Percentiles rank a stretch among this genome's conserved stretches.
These are phyloP conservation scores for Prillingera fragicola DNA, from an alignment of 1,284 basidiomycete genomes.

Conservation along the genomic window DNA sequence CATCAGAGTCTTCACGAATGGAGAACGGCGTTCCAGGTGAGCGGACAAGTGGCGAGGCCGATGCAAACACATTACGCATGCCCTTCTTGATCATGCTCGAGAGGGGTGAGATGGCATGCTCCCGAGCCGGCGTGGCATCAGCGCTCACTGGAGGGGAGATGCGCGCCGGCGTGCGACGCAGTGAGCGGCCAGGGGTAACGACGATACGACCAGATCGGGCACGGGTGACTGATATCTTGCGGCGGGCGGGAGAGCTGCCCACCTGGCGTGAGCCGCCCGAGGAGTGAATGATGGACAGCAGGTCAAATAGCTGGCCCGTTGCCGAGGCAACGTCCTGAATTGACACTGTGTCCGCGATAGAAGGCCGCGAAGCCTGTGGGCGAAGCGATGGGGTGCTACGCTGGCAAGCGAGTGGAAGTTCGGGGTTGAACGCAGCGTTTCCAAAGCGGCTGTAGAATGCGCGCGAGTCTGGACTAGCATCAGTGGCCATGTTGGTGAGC, in stretches of 20 bases:
- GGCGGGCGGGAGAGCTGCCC: too few species aligned
- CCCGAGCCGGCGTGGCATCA: too few species aligned
- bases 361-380: too few species aligned
- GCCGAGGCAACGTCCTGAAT: constrained; percentile 31
- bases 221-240: too few species aligned
- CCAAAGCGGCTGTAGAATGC: constrained; percentile 7
- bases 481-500: not conserved
- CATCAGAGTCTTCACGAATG: not conserved
- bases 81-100: constrained; percentile 33
- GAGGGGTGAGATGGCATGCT: constrained; percentile 13
- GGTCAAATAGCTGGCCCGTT: constrained; percentile 29
- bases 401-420: too few species aligned
- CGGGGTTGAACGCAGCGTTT: constrained; percentile 2
- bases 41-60: constrained; percentile 24
- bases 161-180: too few species aligned
- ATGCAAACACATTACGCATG: constrained; percentile 37
- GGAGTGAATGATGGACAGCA: constrained; percentile 26
- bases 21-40: not conserved
- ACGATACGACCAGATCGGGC: too few species aligned
- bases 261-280: constrained; percentile 9
- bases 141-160: too few species aligned
- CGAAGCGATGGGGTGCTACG: too few species aligned
- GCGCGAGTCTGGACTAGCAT: constrained; percentile 5
- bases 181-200: too few species aligned
- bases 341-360: constrained; percentile 16